A percentile compares a stretch with the other conserved stretches of the same genome.
These are phyloP conservation scores for Trichophyton mentagrophytes DNA, from an alignment of 2,329 filamentous ascomycete genomes.

Conservation along the genomic window DNA sequence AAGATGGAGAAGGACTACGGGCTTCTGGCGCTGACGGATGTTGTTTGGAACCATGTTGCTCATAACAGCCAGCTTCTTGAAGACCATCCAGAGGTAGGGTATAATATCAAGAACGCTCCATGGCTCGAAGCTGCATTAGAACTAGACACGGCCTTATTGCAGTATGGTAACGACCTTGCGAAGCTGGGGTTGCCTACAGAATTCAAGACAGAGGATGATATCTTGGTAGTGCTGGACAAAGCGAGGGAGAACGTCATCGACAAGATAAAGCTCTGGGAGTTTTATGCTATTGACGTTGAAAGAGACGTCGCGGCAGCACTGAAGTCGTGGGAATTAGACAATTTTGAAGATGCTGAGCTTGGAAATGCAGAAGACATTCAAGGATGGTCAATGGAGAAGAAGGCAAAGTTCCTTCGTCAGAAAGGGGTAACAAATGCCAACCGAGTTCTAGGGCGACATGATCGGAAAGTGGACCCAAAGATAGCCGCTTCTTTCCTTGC, in stretches of 20 bases:
- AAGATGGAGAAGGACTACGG: slow-evolving; percentile 77
- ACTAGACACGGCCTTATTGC: slow-evolving; percentile 60
- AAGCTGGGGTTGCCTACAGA: slow-evolving; percentile 62
- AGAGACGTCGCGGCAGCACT: slow-evolving; percentile 55
- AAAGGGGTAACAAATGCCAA: slow-evolving; percentile 60
- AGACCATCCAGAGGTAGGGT: slow-evolving; percentile 88
- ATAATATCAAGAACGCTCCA: slow-evolving; percentile 84
- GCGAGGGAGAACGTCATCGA: slow-evolving; percentile 70
- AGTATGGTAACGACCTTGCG: slow-evolving; percentile 50
- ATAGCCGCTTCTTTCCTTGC: slow-evolving; percentile 57
- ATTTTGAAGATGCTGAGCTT: slow-evolving; percentile 36
- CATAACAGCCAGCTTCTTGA: slow-evolving; percentile 91
- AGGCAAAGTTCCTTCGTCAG: slow-evolving; percentile 49
- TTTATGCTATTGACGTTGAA: slow-evolving; percentile 72
- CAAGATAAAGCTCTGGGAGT: slow-evolving; percentile 78
- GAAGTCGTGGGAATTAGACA: slow-evolving; percentile 53
- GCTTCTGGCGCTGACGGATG: slow-evolving; percentile 79
- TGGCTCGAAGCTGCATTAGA: slow-evolving; percentile 55
- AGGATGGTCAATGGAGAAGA: slow-evolving; percentile 44
- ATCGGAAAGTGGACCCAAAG: slow-evolving; percentile 55
- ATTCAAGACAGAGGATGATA: slow-evolving; percentile 56
- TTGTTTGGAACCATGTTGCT: slow-evolving; percentile 96
- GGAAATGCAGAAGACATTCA: slow-evolving; percentile 43
- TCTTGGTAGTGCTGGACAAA: slow-evolving; percentile 69
- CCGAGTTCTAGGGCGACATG: slow-evolving; percentile 66